Evolutionary conservation across 805 yeast genomes (phyloP), one percentile per base, ranked within the genome.

Genomic region (Starmerella lactis-condensi): DNA sequence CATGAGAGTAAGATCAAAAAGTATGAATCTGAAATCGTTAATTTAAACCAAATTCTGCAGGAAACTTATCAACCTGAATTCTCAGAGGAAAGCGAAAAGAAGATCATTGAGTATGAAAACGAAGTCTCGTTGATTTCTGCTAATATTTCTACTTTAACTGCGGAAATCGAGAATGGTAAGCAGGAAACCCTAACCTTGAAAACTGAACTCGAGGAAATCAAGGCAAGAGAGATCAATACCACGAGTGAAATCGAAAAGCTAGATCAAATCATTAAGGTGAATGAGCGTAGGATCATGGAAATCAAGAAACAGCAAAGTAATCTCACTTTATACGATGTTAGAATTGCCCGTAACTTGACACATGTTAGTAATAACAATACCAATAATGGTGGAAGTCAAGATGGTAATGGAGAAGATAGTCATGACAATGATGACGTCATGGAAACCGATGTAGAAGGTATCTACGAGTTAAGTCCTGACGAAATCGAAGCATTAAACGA

Each of bases 391-490:
- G 16, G 34, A 34, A 8, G 21, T 9, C 3, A 17, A 27, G 5
- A 27, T 30, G 14, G 25, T 23, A 5, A 17, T 17, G 3, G 37
- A 18, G 11, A 13, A 28, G 11, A 13, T 12, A 5, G 13, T 5
- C 27, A 9, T 11, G 26, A 21, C 28, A 17, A 9, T 15, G 11
- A 32, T 16, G 25, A 59, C 9, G 54, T 57, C 27, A 41, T 62
- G 3, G 70, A 67, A 29, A 40, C 30, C 11, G 37, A 34, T 17
- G 39, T 31, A 29, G 11, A 37, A 48, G 30, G 28, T 22, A 28
- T 48, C 11, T 40, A 28, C 1, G 42, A 36, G 14, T 26, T 41
- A 3, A 30, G 37, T 9, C 42, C 44, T 4, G 43, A 48, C 25
- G 50, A 42, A 11, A 36, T 39, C 10, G 35, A 39, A 6, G 38